Base-by-base conservation (phyloP, 2,329 filamentous ascomycete species). In the Claviceps maximensis region DNA sequence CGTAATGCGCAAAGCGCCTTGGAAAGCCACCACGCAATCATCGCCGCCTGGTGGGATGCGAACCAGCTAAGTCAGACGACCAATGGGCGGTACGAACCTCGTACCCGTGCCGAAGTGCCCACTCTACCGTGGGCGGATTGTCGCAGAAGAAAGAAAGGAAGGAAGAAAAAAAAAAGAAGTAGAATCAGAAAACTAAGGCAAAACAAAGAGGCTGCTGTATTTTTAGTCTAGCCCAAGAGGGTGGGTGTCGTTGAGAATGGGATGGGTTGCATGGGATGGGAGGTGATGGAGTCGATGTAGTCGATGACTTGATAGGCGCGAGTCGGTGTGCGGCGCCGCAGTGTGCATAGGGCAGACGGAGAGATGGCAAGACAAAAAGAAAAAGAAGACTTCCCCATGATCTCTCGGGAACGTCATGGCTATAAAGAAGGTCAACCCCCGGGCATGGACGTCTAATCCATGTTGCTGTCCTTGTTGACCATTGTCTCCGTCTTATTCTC, bases 1-100 rank as follows among this genome's bases (percentile, higher is more conserved):
- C 31, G 53, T 21, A 33, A 44, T 41, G 49, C 27, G 25, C 47
- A 29, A 44, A 17, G 33, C 33, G 50, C n/a, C 31, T n/a, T 50
- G 45, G 47, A 45, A 45, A 44, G 21, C 50, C 29, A 47, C 40
- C 42, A 47, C 9, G 21, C 6, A 12, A 45, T 21, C 9, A 6
- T 15, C 41, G 23, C 41, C 13, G 44, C 17, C n/a, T 36, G 13
- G 44, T 51, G 53, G 53, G 46, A 38, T 36, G 47, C 44, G 48
- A 48, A 47, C 31, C 45, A 47, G 47, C 17, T 21, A 53, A 53
- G 54, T 55, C 54, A 55, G 48, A 50, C 50, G 54, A 54, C 49
- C 27, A 56, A 31, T 31, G 33, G 52, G 49, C 54, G 54, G 54
- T 49, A 56, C 49, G 49, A 55, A 55, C 49, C 54, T 54, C 54